phyloP scores from a whole-genome alignment of 306 rosid species.

The Quercus mongolica region DNA sequence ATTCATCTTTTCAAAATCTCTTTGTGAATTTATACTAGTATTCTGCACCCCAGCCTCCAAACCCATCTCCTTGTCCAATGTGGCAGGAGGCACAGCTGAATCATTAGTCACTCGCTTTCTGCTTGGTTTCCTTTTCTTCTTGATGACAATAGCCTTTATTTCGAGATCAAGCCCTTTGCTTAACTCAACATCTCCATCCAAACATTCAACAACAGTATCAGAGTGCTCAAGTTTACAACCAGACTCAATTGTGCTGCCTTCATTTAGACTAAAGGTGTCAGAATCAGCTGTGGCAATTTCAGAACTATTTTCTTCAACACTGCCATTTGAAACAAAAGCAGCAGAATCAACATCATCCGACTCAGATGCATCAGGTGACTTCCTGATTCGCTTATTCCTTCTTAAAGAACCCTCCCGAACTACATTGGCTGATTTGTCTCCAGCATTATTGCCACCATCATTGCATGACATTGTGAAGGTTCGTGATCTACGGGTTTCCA shows the following conservation, averaged over 20 bases:
- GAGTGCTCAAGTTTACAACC: constrained; percentile 53
- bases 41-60: constrained; percentile 32
- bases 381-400: constrained; percentile 45
- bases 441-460: constrained; percentile 35
- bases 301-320: constrained; percentile 65
- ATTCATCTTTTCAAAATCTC: constrained; percentile 37
- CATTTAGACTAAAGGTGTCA: constrained; percentile 63
- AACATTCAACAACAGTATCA: constrained; percentile 49
- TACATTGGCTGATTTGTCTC: constrained; percentile 32
- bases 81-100: constrained; percentile 35
- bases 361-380: constrained; percentile 62
- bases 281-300: constrained; percentile 75
- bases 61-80: constrained; percentile 45
- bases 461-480: constrained; percentile 31
- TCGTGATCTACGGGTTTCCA: constrained; percentile 38
- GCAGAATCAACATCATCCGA: constrained; percentile 56
- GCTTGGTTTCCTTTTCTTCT: constrained; percentile 82
- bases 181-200: constrained; percentile 57
- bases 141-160: constrained; percentile 54
- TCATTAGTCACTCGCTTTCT: constrained; percentile 62
- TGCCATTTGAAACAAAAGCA: constrained; percentile 56
- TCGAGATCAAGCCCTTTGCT: constrained; percentile 61
- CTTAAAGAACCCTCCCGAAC: constrained; percentile 38
- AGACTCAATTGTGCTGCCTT: constrained; percentile 71
- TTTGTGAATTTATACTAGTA: constrained; percentile 45